phyloP scores from a whole-genome alignment of 108 stramenopile species.

The Cyclotella atomus region DNA sequence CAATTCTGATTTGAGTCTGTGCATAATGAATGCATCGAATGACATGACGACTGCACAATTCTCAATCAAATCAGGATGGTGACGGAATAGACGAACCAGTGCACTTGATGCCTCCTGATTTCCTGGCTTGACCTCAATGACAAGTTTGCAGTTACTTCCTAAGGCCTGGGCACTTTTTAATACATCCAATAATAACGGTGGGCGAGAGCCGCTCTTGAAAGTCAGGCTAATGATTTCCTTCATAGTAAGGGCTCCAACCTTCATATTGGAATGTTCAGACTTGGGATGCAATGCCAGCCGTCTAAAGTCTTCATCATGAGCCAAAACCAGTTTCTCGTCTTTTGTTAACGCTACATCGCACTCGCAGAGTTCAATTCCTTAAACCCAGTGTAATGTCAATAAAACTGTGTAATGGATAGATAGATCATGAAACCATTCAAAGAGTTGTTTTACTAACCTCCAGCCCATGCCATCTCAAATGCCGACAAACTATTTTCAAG shows the following conservation, averaged over 20 bases:
- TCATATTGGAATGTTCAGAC: constrained; percentile 36
- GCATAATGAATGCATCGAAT: constrained; percentile 79
- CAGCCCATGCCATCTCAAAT: constrained; percentile 77
- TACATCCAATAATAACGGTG: constrained; percentile 77
- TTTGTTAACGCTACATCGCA: constrained; percentile 82
- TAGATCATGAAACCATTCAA: not conserved
- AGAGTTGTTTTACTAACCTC: constrained; percentile 21
- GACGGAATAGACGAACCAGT: constrained; percentile 61
- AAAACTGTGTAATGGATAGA: too few relatives aligned
- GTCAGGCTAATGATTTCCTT: constrained; percentile 72
- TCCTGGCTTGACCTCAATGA: constrained; percentile 84
- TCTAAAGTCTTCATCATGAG: constrained; percentile 74
- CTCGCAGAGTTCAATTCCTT: constrained; percentile 67
- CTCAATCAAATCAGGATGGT: constrained; percentile 64
- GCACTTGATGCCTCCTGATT: constrained; percentile 71
- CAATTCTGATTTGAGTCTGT: constrained; percentile 61
- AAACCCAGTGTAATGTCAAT: too few relatives aligned
- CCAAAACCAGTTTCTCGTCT: constrained; percentile 78
- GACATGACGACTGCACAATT: constrained; percentile 73
- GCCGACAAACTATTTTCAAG: constrained; percentile 74
- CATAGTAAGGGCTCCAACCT: constrained; percentile 71
- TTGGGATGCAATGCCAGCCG: constrained; percentile 65
- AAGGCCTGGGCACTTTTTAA: constrained; percentile 68
- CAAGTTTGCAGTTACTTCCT: constrained; percentile 56
- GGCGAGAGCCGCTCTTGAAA: constrained; percentile 68